Evolutionary conservation across 225 moss, liverwort and hornwort species (phyloP).

Genomic region (Physcomitrellopsis africana): DNA sequence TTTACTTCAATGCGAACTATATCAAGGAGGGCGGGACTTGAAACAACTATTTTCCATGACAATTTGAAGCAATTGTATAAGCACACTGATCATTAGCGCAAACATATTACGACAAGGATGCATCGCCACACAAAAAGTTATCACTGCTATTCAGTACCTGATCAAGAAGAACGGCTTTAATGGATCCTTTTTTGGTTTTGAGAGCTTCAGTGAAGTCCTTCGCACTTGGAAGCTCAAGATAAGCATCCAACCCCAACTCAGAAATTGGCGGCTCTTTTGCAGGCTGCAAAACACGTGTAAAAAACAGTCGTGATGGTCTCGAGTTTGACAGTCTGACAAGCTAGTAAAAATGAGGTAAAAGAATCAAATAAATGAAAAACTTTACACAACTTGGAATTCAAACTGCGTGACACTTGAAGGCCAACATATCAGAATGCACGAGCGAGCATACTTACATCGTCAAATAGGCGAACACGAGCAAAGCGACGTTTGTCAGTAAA

Average conservation of each 20-base stretch:
- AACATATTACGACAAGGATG: neutral
- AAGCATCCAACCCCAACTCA: conserved; percentile 69
- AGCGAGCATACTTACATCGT: conserved; percentile 45
- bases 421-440: too few relatives aligned
- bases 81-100: conserved; percentile 1
- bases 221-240: conserved; percentile 52
- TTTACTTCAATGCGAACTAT: conserved; percentile 5
- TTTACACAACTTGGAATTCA: too few relatives aligned
- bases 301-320: too few relatives aligned
- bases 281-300: conserved; percentile 48
- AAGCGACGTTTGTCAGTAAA: conserved; percentile 76
- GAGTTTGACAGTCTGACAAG: too few relatives aligned
- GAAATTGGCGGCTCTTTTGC: conserved; percentile 52
- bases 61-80: neutral
- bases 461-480: conserved; percentile 67
- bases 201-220: conserved; percentile 39
- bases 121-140: neutral
- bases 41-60: neutral
- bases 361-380: too few relatives aligned
- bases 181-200: conserved; percentile 47
- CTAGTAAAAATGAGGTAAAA: too few relatives aligned
- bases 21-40: neutral
- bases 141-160: conserved; percentile 49
- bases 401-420: too few relatives aligned
- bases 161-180: conserved; percentile 74